A percentile compares a stretch with the other conserved stretches of the same genome.
These are phyloP conservation scores for Gentiana dahurica DNA, from an alignment of 257 asterid species.

Conservation along the genomic window DNA sequence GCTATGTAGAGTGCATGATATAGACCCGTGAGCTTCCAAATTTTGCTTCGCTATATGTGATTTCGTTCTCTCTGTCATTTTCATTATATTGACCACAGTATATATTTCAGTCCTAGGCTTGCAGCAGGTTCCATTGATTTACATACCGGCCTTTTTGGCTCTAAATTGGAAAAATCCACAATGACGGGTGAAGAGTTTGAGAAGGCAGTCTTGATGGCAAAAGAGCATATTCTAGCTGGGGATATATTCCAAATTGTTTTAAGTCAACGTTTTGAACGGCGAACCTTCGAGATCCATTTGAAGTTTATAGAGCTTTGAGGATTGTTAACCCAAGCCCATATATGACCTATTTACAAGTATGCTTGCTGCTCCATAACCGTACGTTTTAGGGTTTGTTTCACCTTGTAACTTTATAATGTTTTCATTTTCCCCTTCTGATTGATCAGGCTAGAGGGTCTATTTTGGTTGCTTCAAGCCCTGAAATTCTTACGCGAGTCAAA, in stretches of 20 bases:
- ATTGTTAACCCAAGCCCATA: constrained; percentile 97
- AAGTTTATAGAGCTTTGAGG: constrained; percentile 92
- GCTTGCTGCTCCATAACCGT: constrained; percentile 18
- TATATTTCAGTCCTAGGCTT: constrained; percentile 60
- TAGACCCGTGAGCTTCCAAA: constrained; percentile 47
- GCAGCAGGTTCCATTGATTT: constrained; percentile 73
- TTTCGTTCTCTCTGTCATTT: constrained; percentile 8
- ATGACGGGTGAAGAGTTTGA: constrained; percentile 67
- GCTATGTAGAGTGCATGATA: constrained; percentile 79
- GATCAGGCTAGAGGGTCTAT: constrained; percentile 88
- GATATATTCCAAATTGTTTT: constrained; percentile 96
- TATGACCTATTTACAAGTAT: constrained; percentile 90
- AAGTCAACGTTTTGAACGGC: constrained; percentile 93
- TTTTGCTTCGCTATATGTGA: background rate
- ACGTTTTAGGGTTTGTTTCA: constrained; percentile 9
- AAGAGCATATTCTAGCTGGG: constrained; percentile 96
- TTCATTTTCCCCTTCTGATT: background rate
- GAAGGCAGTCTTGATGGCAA: constrained; percentile 68
- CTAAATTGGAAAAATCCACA: constrained; percentile 55
- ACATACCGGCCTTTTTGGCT: constrained; percentile 60
- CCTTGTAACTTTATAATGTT: background rate
- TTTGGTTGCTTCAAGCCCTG: constrained; percentile 97
- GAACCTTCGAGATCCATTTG: constrained; percentile 95
- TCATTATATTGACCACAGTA: constrained; percentile 12
- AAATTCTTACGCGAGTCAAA: constrained; percentile 87